phyloP scores from a whole-genome alignment of 164 flowering plant genomes.

The Liquidambar formosana region DNA sequence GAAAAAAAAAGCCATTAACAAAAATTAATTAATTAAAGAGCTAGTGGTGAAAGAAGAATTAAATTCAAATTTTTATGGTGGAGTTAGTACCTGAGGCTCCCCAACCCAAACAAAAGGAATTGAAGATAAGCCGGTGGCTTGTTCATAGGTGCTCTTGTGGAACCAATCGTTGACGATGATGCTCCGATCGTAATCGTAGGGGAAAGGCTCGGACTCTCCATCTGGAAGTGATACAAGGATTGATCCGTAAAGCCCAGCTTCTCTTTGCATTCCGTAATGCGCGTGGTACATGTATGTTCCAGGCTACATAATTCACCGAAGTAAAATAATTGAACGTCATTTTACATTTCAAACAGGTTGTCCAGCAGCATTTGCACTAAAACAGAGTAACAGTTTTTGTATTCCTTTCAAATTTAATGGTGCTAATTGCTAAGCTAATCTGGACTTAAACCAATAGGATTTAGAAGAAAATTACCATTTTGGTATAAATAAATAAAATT shows the following conservation, averaged over 20 bases:
- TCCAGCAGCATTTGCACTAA: too few relatives aligned
- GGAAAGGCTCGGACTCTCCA: conserved; percentile 67
- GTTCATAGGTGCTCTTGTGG: conserved; percentile 69
- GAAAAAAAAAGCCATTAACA: background rate
- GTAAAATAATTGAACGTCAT: background rate
- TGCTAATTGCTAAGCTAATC: too few relatives aligned
- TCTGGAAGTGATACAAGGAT: conserved; percentile 56
- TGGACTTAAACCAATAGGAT: too few relatives aligned
- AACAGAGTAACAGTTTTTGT: too few relatives aligned
- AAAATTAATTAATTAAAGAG: background rate
- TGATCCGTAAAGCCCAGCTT: conserved; percentile 75
- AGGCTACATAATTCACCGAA: conserved; percentile 38
- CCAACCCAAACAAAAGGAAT: conserved; percentile 74
- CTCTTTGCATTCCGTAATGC: conserved; percentile 92
- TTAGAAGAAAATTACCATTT: too few relatives aligned
- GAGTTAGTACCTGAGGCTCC: conserved; percentile 92
- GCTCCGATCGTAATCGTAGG: conserved; percentile 71
- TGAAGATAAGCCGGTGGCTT: conserved; percentile 68
- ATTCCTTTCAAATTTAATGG: too few relatives aligned
- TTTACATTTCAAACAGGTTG: too few relatives aligned
- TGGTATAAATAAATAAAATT: too few relatives aligned
- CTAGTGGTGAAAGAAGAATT: too few relatives aligned
- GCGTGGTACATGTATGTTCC: conserved; percentile 91
- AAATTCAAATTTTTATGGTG: too few relatives aligned
- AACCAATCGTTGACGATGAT: conserved; percentile 87